Evolutionary conservation across 495 filamentous ascomycete species (phyloP).

Genomic region (Xylaria bambusicola): DNA sequence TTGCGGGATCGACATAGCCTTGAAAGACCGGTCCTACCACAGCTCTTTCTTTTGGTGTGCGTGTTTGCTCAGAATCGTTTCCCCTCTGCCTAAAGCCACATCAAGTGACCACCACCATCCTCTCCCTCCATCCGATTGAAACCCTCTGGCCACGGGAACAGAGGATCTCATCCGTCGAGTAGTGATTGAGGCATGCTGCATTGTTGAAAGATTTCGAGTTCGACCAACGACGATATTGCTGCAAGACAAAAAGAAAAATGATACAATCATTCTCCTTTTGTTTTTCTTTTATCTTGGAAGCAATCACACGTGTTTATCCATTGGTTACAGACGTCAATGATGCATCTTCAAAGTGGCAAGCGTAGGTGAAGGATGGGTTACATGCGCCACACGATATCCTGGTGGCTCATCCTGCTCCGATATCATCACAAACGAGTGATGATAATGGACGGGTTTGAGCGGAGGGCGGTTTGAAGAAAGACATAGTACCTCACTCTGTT

Average conservation of each 20-base stretch:
- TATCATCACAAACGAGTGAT: constrained; percentile 10
- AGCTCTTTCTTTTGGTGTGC: not conserved
- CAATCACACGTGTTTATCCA: too few species aligned
- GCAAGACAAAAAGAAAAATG: constrained; percentile 14
- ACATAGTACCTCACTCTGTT: constrained; percentile 3
- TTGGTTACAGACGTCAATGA: too few species aligned
- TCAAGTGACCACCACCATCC: not conserved
- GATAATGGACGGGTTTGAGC: not conserved
- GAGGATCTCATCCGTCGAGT: not conserved
- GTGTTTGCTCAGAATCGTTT: constrained; percentile 7
- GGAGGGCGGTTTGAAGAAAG: not conserved
- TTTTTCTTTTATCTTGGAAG: not conserved
- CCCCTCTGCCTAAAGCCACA: not conserved
- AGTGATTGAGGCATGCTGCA: not conserved
- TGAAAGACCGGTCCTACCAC: not conserved
- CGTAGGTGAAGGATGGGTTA: not conserved
- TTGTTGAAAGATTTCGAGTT: not conserved
- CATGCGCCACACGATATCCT: constrained; percentile 6
- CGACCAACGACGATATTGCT: constrained; percentile 7
- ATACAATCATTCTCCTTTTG: not conserved
- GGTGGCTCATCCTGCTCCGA: not conserved
- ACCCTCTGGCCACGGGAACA: not conserved
- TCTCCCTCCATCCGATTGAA: not conserved
- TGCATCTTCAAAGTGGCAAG: not conserved
- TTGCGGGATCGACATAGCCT: not conserved